Base-by-base conservation (phyloP, 495 filamentous ascomycete genomes). In the Thermothielavioides terrestris region DNA sequence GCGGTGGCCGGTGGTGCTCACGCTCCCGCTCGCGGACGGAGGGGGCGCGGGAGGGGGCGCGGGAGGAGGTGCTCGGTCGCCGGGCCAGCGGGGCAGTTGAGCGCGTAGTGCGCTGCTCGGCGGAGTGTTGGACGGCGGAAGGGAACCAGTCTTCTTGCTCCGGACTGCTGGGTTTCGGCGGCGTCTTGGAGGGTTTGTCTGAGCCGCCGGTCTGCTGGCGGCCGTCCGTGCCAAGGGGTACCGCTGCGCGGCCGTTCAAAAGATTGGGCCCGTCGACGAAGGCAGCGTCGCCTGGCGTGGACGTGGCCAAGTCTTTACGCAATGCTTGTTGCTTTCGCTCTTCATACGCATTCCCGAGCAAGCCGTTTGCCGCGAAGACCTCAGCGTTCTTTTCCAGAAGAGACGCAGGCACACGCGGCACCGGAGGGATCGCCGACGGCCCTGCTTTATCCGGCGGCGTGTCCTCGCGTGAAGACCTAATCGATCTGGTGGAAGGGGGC, bases 261-360 rank as follows among this genome's bases (percentile, higher is more conserved):
- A 79, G 67, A 14, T 60, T 77, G 2, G 74, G 70, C 0, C 77
- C 77, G 12, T 71, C 63, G 20, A 64, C 72, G 53, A 80, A 80
- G 1, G 74, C 46, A 1, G 34, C 40, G 6, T 39, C 50, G 48
- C 50, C 44, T 52, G 46, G 7, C 9, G 22, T 21, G 44, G 44
- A 15, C 17, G 21, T 21, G 7, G 23, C 53, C n/a, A n/a, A n/a
- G 8, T 64, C 65, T 30, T 46, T 49, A 34, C 52, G 39, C 30
- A 60, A 40, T 2, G 55, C 58, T 34, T 68, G 61, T 30, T 68
- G 64, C 28, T 54, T 73, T 12, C 71, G 67, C 49, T 66, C 64
- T 11, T 68, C 65, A 39, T 76, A 76, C 5, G 37, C 62, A 12
- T 64, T 54, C 20, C 68, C 72, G 6, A 76, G 66, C n/a, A 76